Evolutionary conservation across 2,329 filamentous ascomycete species (phyloP).

Genomic region (Exophiala sp.): DNA sequence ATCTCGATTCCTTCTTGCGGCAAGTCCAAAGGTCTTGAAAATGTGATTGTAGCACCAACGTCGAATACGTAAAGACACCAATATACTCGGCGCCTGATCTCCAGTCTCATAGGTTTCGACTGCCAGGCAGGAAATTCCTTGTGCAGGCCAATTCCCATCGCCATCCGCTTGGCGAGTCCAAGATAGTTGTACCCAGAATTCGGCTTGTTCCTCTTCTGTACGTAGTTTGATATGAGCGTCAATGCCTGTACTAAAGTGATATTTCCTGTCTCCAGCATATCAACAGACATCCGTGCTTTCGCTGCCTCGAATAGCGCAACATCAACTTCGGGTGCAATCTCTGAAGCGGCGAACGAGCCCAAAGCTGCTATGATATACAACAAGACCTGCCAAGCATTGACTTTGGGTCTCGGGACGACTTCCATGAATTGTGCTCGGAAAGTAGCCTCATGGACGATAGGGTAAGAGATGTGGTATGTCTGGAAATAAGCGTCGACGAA

Average conservation of each 20-base stretch:
- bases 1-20: constrained; percentile 17
- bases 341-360: constrained; percentile 24
- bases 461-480: constrained; percentile 30
- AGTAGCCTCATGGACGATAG: constrained; percentile 31
- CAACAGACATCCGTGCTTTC: constrained; percentile 24
- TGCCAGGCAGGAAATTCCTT: constrained; percentile 34
- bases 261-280: constrained; percentile 33
- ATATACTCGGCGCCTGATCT: constrained; percentile 15
- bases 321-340: constrained; percentile 18
- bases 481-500: constrained; percentile 31
- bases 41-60: constrained; percentile 18
- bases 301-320: constrained; percentile 22
- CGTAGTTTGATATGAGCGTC: constrained; percentile 43
- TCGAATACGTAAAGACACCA: constrained; percentile 22
- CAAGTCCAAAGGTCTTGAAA: constrained; percentile 14
- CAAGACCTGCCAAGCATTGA: constrained; percentile 27
- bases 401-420: constrained; percentile 17
- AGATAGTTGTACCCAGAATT: constrained; percentile 52
- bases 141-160: constrained; percentile 49
- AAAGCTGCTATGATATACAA: constrained; percentile 30
- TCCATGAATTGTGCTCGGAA: constrained; percentile 27
- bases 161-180: constrained; percentile 50
- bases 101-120: constrained; percentile 6
- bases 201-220: constrained; percentile 50
- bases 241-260: constrained; percentile 34